Evolutionary conservation across 805 yeast species (phyloP), one percentile per base, ranked within the genome.

Genomic region (Komagataella kurtzmanii): DNA sequence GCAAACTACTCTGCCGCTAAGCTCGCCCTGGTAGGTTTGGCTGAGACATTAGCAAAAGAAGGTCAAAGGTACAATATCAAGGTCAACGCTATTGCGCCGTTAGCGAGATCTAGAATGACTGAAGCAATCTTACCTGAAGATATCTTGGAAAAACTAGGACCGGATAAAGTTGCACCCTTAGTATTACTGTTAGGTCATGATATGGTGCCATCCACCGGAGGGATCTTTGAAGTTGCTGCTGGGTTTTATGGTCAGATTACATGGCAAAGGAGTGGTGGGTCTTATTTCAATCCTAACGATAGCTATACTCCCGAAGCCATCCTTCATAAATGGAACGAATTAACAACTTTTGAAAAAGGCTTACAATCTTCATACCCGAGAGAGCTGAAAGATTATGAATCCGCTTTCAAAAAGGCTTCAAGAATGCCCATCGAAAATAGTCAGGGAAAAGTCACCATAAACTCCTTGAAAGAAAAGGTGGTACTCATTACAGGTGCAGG

Each of bases 51-150:
- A 62, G 96, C 97, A 23, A 90, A 88, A 70, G 99, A 91, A 70
- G 99, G 99, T 58, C 77, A 66, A 50, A 87, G 77, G 64, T 80
- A 85, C 71, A 88, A 89, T 70, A 91, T 91, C 64, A 72, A 73
- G 55, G 88, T 85, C 49, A 91, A 91, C 65, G 81, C 83, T 43
- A 89, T 91, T 71, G 97, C 96, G 4, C 97, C 98, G 21, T 76
- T 91, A 57, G 98, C 98, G 19, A 86, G 90, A 62, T 87, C 96
- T 40, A 81, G 97, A 73, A 90, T 91, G 97, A 91, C 98, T 21
- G 97, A 89, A 71, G 78, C 82, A 30, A 77, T 91, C 50, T 71
- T 91, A 59, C 97, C 98, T 36, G 85, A 88, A 30, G 88, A 89
- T 51, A 70, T 91, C 53, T 77, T 91, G 68, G 84, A 84, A 63